Evolutionary conservation across 805 yeast genomes (phyloP).

Genomic region (Yarrowia deformans): DNA sequence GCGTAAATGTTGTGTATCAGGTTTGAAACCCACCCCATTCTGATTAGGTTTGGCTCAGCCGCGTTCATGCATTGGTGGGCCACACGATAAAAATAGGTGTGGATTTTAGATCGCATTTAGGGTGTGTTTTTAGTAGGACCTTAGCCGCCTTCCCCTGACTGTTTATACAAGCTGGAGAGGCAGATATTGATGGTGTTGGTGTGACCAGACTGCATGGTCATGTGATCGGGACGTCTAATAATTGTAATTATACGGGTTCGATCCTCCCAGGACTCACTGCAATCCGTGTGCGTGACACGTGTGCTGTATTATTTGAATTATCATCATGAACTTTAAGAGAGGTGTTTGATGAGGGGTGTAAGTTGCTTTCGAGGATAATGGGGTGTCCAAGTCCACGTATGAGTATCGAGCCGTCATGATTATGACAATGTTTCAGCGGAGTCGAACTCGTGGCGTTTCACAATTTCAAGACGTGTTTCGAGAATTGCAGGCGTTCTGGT

Average conservation of each 20-base stretch:
- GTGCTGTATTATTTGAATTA: constrained; percentile 1
- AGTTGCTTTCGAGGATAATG: too few species aligned
- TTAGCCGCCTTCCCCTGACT: not conserved
- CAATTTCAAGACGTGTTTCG: too few species aligned
- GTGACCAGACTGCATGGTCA: not conserved
- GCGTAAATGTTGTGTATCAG: not conserved
- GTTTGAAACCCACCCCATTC: not conserved
- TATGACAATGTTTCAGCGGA: too few species aligned
- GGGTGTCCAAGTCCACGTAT: too few species aligned
- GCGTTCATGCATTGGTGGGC: constrained; percentile 17
- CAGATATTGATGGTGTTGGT: too few species aligned
- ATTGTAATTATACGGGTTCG: too few species aligned
- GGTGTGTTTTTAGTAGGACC: not conserved
- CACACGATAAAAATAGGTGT: constrained; percentile 5
- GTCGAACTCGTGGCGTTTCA: too few species aligned
- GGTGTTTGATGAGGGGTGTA: too few species aligned
- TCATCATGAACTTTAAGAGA: not conserved
- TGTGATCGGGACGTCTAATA: not conserved
- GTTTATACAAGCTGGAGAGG: not conserved
- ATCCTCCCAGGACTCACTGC: too few species aligned
- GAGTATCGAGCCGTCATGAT: too few species aligned
- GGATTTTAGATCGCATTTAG: not conserved
- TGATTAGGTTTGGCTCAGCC: constrained; percentile 35
- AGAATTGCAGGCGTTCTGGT: not conserved
- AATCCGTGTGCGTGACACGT: not conserved